These are phyloP conservation scores for Phaeomoniella chlamydospora DNA, from an alignment of 2,329 filamentous ascomycete species.

Conservation along the genomic window DNA sequence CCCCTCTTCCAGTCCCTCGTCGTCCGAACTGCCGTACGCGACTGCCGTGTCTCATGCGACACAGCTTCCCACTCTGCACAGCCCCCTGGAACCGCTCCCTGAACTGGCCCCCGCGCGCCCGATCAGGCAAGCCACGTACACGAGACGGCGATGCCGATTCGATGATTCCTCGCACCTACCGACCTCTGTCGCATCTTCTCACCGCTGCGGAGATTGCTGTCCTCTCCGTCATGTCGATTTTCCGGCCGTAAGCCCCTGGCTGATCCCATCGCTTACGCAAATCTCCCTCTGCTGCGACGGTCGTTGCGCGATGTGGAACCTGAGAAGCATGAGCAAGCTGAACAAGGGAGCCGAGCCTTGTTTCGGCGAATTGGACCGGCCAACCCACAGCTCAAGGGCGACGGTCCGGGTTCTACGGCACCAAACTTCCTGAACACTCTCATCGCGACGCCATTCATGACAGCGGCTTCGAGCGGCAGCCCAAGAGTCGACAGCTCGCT, in stretches of 20 bases:
- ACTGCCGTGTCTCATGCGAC: not conserved
- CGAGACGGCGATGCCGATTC: not conserved
- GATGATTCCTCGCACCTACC: not conserved
- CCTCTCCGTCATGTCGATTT: not conserved
- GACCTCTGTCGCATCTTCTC: not conserved
- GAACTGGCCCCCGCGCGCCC: not conserved
- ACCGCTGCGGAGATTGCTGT: not conserved
- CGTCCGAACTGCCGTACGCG: not conserved
- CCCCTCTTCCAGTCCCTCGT: not conserved
- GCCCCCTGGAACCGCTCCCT: not conserved
- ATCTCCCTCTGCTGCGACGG: too few species aligned
- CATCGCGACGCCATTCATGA: too few species aligned
- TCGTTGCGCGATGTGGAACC: too few species aligned
- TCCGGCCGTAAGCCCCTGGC: not conserved
- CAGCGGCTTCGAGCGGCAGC: too few species aligned
- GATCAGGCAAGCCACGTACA: not conserved
- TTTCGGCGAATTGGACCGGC: too few species aligned
- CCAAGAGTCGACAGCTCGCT: too few species aligned
- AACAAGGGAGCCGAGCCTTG: too few species aligned
- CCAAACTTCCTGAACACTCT: too few species aligned
- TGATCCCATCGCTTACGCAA: too few species aligned
- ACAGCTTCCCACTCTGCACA: not conserved
- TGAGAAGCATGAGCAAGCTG: too few species aligned
- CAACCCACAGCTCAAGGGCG: too few species aligned
- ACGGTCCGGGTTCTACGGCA: too few species aligned